Evolutionary conservation across 345 rosid species (phyloP), one percentile per base, ranked within the genome.

Genomic region (Passiflora organensis): DNA sequence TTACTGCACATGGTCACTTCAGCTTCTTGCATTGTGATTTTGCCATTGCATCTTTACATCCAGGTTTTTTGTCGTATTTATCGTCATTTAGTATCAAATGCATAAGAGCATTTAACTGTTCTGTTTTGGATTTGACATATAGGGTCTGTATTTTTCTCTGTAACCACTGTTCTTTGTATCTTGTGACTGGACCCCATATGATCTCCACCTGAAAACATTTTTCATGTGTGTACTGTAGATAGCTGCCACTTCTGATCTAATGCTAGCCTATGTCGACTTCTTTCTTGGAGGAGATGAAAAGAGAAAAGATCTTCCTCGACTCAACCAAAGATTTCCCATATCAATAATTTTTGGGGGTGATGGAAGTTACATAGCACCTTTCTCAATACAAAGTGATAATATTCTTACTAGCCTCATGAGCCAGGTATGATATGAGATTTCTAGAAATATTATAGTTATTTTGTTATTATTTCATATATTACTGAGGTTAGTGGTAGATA

Each of bases 221-320:
- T 43, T 56, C 34, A 9, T 52, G 16, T 44, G 13, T 66, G n/a
- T 32, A 32, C 61, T 73, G 32, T 66, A 89, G 99, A 97, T 93
- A n/a, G 91, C 96, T 57, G 97, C 99, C 43, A 84, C 89, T 61
- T 74, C 99, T 49, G 99, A 93, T 80, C 68, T 89, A 70, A 84
- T 89, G 96, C 86, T 89, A 12, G 99, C 91, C 46, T 93, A 86
- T 79, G 58, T 93, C 76, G 99, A 93, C 71, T 86, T 93, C 80
- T 93, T 86, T 78, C 91, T 93, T 65, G 99, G 99, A 14, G 99
- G 99, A 39, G 99, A 93, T 73, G 99, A 93, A 76, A 89, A 93
- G 68, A 77, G 97, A 74, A 65, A 79, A 14, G 95, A 93, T 65
- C 91, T 84, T 72, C 97, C 95, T 62, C 82, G 75, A 22, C 81